Evolutionary conservation across 208 protist genomes (phyloP).

Genomic region (Balamuthia mandrillaris): DNA sequence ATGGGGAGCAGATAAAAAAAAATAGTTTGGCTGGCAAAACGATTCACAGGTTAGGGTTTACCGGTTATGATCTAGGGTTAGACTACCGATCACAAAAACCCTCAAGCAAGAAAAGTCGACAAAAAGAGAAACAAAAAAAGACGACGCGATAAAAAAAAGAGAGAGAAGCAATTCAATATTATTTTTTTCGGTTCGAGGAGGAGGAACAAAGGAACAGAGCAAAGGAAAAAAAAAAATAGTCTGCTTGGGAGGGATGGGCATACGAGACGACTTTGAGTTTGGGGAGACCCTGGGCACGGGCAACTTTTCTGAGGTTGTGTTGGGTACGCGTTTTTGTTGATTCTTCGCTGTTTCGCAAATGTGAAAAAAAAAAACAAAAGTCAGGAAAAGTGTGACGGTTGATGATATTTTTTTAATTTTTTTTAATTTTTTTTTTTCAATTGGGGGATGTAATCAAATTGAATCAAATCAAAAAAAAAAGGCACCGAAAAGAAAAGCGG

Average conservation of each 20-base stretch:
- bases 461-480: not conserved
- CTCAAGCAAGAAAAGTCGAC: too few relatives aligned
- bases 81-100: too few relatives aligned
- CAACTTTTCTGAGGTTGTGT: not conserved
- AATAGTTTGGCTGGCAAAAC: too few relatives aligned
- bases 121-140: too few relatives aligned
- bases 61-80: too few relatives aligned
- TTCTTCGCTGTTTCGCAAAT: not conserved
- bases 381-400: not conserved
- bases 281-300: not conserved
- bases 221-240: not conserved
- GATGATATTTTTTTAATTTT: not conserved
- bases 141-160: too few relatives aligned
- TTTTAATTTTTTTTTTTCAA: not conserved
- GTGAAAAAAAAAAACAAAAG: not conserved
- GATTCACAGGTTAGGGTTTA: too few relatives aligned
- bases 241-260: not conserved
- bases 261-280: not conserved
- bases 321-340: not conserved
- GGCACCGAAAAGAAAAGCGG: not conserved
- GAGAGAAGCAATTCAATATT: too few relatives aligned
- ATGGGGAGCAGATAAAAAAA: too few relatives aligned
- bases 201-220: not conserved
- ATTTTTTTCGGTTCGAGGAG: not conserved
- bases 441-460: not conserved